These are phyloP conservation scores for Aspergillus indologenus DNA, from an alignment of 495 filamentous ascomycete species.

Conservation along the genomic window DNA sequence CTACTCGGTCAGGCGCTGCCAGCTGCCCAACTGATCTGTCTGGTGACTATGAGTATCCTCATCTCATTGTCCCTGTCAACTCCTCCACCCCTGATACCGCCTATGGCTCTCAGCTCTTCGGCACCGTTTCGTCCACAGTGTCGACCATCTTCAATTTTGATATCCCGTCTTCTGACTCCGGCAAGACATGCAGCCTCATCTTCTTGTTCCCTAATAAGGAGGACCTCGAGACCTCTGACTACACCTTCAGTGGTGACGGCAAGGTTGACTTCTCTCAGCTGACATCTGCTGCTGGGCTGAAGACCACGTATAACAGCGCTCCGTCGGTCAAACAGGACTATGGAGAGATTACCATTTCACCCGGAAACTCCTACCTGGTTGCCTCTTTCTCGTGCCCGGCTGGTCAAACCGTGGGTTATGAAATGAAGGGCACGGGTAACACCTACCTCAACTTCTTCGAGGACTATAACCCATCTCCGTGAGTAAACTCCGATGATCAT, in stretches of 20 bases:
- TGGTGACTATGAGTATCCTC: constrained; percentile 57
- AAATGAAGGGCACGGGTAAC: constrained; percentile 50
- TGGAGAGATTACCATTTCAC: constrained; percentile 46
- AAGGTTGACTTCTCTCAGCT: constrained; percentile 52
- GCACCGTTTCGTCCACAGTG: constrained; percentile 50
- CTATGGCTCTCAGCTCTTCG: constrained; percentile 52
- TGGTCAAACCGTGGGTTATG: constrained; percentile 47
- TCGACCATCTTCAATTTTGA: constrained; percentile 71
- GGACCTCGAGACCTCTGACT: constrained; percentile 54
- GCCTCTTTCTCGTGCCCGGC: constrained; percentile 54
- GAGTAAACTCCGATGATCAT: constrained; percentile 17
- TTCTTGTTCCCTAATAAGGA: constrained; percentile 60
- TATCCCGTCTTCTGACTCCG: constrained; percentile 49
- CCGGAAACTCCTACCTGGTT: constrained; percentile 56
- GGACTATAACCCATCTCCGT: constrained; percentile 57
- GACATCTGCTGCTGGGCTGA: constrained; percentile 28
- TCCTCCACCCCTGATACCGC: constrained; percentile 50
- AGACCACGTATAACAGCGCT: constrained; percentile 51
- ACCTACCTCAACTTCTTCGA: constrained; percentile 62
- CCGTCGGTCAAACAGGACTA: constrained; percentile 46
- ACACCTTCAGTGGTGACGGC: constrained; percentile 56
- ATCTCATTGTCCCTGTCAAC: constrained; percentile 65
- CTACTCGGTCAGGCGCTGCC: constrained; percentile 19
- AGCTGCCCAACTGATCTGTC: constrained; percentile 51
- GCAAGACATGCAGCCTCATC: constrained; percentile 60